Conservation (phyloP, 2,329 filamentous ascomycete species). For the Exophiala spinifera region DNA sequence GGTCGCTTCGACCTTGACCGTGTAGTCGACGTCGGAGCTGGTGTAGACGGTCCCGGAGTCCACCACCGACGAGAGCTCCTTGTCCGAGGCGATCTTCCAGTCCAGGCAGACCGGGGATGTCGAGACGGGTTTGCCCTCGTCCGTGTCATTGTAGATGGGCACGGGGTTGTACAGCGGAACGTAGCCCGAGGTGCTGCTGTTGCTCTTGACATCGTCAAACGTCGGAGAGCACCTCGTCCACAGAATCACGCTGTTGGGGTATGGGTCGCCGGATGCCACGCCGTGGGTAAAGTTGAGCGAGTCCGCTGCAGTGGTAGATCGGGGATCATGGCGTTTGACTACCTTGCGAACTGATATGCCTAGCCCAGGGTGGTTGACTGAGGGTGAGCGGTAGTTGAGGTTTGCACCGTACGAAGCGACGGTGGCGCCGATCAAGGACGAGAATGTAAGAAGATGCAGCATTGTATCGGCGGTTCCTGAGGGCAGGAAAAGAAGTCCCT, state of each 20-base stretch:
- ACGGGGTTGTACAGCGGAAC: conserved; percentile 51
- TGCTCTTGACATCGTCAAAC: conserved; percentile 47
- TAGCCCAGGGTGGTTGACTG: conserved; percentile 59
- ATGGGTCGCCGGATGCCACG: conserved; percentile 50
- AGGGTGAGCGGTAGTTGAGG: conserved; percentile 67
- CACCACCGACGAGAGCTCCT: conserved; percentile 49
- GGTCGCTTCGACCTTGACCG: conserved; percentile 65
- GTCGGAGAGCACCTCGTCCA: conserved; percentile 45
- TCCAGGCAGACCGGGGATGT: conserved; percentile 65
- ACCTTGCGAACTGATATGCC: conserved; percentile 64
- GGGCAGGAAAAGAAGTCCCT: neutral
- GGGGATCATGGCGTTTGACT: conserved; percentile 53
- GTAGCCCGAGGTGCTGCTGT: conserved; percentile 56
- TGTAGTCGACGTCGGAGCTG: conserved; percentile 71
- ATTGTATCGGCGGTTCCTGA: conserved; percentile 5
- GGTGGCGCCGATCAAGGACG: conserved; percentile 12
- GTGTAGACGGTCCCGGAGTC: conserved; percentile 63
- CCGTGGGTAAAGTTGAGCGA: conserved; percentile 64
- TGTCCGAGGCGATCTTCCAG: conserved; percentile 57
- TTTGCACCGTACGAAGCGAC: conserved; percentile 42
- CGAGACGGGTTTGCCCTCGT: conserved; percentile 53
- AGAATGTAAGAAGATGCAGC: conserved; percentile 18
- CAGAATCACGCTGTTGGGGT: conserved; percentile 44
- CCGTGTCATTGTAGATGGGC: conserved; percentile 45
- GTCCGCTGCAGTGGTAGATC: conserved; percentile 43